A percentile compares a stretch with the other conserved stretches of the same genome.
phyloP scores from a whole-genome alignment of 2,329 filamentous ascomycete species.

The Penicillium sp. region DNA sequence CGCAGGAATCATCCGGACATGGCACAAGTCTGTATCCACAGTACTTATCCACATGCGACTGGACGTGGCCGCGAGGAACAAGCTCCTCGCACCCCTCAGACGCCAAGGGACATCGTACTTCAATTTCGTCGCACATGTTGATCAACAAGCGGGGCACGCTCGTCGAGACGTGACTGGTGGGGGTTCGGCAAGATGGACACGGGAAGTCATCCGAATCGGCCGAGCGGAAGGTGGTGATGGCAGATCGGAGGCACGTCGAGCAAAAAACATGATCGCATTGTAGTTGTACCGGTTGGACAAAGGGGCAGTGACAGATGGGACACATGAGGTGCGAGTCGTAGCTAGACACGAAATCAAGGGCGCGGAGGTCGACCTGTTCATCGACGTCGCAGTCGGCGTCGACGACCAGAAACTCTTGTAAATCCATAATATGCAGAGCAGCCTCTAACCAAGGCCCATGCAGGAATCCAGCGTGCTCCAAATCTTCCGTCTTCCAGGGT shows the following conservation, averaged over 20 bases:
- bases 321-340: conserved; percentile 62
- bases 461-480: background rate
- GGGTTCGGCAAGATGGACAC: conserved; percentile 59
- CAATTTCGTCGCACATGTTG: conserved; percentile 61
- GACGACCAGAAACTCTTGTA: conserved; percentile 34
- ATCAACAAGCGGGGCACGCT: conserved; percentile 55
- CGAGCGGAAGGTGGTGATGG: conserved; percentile 40
- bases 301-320: conserved; percentile 62
- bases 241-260: conserved; percentile 54
- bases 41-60: conserved; percentile 60
- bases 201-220: conserved; percentile 38
- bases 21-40: conserved; percentile 56
- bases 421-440: conserved; percentile 27
- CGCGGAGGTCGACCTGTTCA: conserved; percentile 52
- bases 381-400: conserved; percentile 29
- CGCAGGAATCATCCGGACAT: conserved; percentile 52
- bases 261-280: conserved; percentile 65
- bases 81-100: conserved; percentile 54
- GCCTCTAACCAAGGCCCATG: background rate
- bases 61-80: conserved; percentile 55
- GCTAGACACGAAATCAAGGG: conserved; percentile 56
- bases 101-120: conserved; percentile 58
- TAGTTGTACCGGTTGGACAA: conserved; percentile 57
- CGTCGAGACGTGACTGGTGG: conserved; percentile 36
- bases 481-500: conserved; percentile 3